phyloP scores from a whole-genome alignment of 345 rosid species.

The Erodium maritimum region DNA sequence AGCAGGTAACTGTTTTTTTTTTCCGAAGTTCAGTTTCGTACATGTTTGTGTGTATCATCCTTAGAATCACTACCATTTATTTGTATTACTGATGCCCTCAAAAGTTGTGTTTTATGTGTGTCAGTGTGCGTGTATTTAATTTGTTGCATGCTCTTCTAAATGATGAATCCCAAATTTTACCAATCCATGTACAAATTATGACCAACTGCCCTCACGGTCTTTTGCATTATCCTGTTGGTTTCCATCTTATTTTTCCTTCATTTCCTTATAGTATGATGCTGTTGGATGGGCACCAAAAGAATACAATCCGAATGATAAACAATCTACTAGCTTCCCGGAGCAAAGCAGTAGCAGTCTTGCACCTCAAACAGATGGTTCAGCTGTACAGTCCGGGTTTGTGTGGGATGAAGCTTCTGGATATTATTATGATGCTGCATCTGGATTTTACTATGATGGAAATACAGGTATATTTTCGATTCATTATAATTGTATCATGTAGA shows the following conservation, averaged over 20 bases:
- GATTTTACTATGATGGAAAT: constrained; percentile 94
- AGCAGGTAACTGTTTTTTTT: constrained; percentile 45
- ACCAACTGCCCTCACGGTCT: background rate
- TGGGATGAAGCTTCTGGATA: constrained; percentile 99
- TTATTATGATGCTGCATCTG: constrained; percentile 96
- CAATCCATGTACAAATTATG: background rate
- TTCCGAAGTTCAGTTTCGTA: background rate
- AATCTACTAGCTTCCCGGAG: constrained; percentile 34
- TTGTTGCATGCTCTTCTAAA: too few relatives aligned
- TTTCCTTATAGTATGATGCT: constrained; percentile 55
- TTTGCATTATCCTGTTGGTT: background rate
- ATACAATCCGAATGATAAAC: constrained; percentile 76
- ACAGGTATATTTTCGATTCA: constrained; percentile 39
- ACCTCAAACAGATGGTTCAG: constrained; percentile 43
- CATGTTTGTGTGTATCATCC: too few relatives aligned
- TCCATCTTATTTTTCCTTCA: constrained; percentile 5
- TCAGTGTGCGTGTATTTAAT: too few relatives aligned
- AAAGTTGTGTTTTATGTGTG: background rate
- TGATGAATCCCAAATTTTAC: too few relatives aligned
- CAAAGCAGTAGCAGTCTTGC: constrained; percentile 28
- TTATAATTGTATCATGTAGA: too few relatives aligned
- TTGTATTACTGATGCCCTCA: too few relatives aligned
- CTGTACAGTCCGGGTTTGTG: constrained; percentile 77
- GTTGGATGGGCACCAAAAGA: constrained; percentile 99
- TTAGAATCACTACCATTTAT: too few relatives aligned